Percentiles rank a stretch among this genome's conserved stretches.
Conservation (phyloP, 768 basidiomycete species). For the Boletales sp. region DNA sequence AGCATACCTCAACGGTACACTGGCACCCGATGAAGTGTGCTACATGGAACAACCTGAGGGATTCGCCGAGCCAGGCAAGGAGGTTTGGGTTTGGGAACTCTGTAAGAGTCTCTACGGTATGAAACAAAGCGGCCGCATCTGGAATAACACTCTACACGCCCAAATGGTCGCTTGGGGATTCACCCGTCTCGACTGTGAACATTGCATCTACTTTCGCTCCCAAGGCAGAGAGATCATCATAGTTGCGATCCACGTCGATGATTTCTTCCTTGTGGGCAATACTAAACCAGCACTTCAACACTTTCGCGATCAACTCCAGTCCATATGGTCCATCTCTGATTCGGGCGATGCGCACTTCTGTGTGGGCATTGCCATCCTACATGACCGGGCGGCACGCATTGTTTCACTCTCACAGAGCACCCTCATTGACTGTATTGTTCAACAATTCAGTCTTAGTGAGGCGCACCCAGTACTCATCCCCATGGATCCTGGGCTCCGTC, state of each 20-base stretch:
- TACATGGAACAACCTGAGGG: conserved; percentile 36
- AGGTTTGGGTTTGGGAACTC: conserved; percentile 15
- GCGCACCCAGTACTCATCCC: too few species aligned
- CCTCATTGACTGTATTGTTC: too few species aligned
- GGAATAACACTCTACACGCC: conserved; percentile 33
- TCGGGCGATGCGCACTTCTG: too few species aligned
- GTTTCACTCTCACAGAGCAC: too few species aligned
- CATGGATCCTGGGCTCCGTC: too few species aligned
- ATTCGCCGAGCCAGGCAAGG: conserved; percentile 14
- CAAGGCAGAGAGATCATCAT: conserved; percentile 19
- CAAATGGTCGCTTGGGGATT: conserved; percentile 32
- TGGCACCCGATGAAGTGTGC: conserved; percentile 26
- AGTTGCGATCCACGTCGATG: conserved; percentile 29
- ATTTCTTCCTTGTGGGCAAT: too few species aligned
- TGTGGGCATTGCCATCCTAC: too few species aligned
- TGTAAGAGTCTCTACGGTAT: conserved; percentile 25
- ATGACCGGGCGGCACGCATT: too few species aligned
- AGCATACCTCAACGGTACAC: conserved; percentile 35
- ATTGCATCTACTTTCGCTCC: conserved; percentile 31
- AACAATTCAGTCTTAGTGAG: too few species aligned
- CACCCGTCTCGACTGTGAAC: conserved; percentile 24
- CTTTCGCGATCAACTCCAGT: too few species aligned
- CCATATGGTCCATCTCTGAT: too few species aligned
- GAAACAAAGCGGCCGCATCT: conserved; percentile 29
- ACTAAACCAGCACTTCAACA: too few species aligned